Evolutionary conservation across 164 flowering plant genomes (phyloP).

Genomic region (Cinnamomum chago): DNA sequence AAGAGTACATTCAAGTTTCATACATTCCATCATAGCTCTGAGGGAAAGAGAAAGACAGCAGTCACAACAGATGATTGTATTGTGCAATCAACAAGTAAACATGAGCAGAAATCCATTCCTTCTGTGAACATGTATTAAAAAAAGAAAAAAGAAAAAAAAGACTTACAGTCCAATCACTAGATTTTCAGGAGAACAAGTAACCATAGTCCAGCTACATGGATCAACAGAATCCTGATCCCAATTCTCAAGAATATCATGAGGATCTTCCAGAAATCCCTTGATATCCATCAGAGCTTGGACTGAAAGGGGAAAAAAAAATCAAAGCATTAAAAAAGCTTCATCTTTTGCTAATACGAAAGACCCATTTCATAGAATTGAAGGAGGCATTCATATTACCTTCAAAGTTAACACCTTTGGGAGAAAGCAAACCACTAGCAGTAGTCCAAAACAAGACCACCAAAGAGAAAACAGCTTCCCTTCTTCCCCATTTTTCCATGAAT

Average conservation of each 20-base stretch:
- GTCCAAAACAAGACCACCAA: slow-evolving; percentile 32
- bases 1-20: not conserved
- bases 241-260: slow-evolving; percentile 75
- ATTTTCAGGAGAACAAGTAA: slow-evolving; percentile 75
- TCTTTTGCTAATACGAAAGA: not conserved
- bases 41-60: not conserved
- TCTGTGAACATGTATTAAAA: too few species aligned
- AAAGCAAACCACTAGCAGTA: slow-evolving; percentile 53
- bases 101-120: not conserved
- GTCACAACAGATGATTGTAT: not conserved
- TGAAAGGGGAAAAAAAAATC: slow-evolving; percentile 15
- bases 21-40: not conserved
- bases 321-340: not conserved
- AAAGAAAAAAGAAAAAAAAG: not conserved
- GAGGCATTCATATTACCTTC: slow-evolving; percentile 57
- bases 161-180: slow-evolving; percentile 80
- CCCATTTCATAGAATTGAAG: not conserved
- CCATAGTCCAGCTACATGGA: slow-evolving; percentile 98
- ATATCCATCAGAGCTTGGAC: slow-evolving; percentile 93
- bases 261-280: slow-evolving; percentile 56
- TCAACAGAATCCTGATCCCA: slow-evolving; percentile 92
- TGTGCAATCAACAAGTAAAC: not conserved
- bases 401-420: slow-evolving; percentile 88
- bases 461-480: slow-evolving; percentile 22
- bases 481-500: slow-evolving; percentile 31